Evolutionary conservation across 495 filamentous ascomycete genomes (phyloP).

Genomic region (Aspergillus conjunctus): DNA sequence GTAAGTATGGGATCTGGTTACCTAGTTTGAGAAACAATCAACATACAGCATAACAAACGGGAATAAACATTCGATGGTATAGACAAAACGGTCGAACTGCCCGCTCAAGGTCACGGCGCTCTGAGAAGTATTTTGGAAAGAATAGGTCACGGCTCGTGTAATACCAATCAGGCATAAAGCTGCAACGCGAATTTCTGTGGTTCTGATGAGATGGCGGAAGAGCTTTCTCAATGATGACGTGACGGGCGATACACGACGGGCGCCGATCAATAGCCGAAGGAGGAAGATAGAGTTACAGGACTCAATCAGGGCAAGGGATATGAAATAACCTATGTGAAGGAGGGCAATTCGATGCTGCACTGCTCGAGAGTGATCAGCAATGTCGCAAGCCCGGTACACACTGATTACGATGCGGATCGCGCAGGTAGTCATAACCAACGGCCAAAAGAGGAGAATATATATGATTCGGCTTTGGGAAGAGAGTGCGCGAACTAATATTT

Average conservation of each 20-base stretch:
- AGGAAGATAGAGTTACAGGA: conserved; percentile 35
- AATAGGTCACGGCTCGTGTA: conserved; percentile 38
- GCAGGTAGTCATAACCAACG: conserved; percentile 27
- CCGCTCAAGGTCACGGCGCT: conserved; percentile 30
- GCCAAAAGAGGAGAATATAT: conserved; percentile 37
- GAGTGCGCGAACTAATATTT: conserved; percentile 36
- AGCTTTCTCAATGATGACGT: conserved; percentile 22
- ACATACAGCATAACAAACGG: conserved; percentile 38
- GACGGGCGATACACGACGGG: conserved; percentile 26
- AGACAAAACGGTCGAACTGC: conserved; percentile 40
- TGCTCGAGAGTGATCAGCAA: no score
- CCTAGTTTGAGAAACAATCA: not conserved
- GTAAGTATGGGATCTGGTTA: no score
- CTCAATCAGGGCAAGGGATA: conserved; percentile 36
- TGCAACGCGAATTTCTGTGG: conserved; percentile 42
- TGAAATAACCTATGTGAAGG: conserved; percentile 42
- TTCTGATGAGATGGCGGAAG: conserved; percentile 35
- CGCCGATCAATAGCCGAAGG: conserved; percentile 24
- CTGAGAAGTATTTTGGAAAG: conserved; percentile 35
- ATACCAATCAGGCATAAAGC: conserved; percentile 34
- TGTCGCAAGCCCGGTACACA: no score
- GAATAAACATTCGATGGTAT: conserved; percentile 41
- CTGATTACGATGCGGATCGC: conserved; percentile 30
- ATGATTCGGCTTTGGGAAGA: conserved; percentile 17
- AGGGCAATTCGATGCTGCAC: conserved; percentile 28